Base-by-base conservation (phyloP, 78 protist species). In the Pelomyxa schiedti region DNA sequence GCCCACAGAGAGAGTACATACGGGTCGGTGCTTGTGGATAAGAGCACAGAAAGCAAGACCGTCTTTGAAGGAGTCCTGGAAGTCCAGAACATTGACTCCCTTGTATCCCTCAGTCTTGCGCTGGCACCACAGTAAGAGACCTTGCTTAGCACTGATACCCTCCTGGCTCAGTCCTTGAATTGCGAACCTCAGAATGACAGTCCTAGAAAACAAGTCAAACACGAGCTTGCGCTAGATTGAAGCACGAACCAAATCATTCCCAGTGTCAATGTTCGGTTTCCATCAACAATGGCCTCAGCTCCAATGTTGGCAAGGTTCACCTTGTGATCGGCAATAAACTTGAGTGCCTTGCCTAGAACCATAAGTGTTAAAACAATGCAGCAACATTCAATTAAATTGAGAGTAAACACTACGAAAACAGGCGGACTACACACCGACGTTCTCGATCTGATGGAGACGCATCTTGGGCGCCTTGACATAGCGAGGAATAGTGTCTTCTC, bases 31-130 rank as follows among this genome's bases (percentile, higher is more conserved):
- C 76, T 75, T 70, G 78, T 82, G 84, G 79, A 90, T 83, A 47
- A 90, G 78, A 8, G 90, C 89, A 39, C 83, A 76, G 81, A 90
- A 84, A 0, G 86, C 94, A 36, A 84, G 66, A 58, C 92, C 92
- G 69, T 87, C 92, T 38, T 58, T 72, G 80, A 72, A 87, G 2
- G 81, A 72, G 40, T 74, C 42, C 32, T 75, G 79, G 83, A 87
- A 87, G 81, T 87, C 77, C n/a, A 24, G 22, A 22, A 87, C 79
- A 69, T 47, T 70, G 32, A 87, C 85, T 5, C 32, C 63, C 24
- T 65, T 65, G 35, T 79, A 77, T 9, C 86, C 84, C 70, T 32
- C 65, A 1, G 87, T 78, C 43, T 75, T 81, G 47, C 76, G 39
- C 71, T 82, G 84, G 40, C 88, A 85, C 92, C 92, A 87, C 30